Evolutionary conservation across 345 rosid genomes (phyloP).

Genomic region (Euphorbia peplus): DNA sequence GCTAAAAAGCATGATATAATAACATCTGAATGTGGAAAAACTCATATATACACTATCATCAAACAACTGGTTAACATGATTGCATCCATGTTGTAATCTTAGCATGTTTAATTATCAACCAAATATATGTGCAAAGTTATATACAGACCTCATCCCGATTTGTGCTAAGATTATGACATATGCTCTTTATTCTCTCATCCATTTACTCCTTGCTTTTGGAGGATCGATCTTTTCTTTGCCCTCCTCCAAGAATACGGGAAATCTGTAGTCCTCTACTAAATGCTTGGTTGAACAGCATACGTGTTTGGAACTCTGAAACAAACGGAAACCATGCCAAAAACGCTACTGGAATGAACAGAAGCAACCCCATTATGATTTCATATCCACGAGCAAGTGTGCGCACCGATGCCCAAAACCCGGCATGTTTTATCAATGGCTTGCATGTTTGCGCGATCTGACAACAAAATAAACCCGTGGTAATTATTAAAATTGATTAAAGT

Average conservation of each 20-base stretch:
- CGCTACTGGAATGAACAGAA: slow-evolving; percentile 92
- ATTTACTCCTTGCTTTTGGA: slow-evolving; percentile 69
- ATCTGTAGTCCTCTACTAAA: slow-evolving; percentile 98
- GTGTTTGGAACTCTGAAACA: slow-evolving; percentile 96
- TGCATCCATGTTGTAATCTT: too few species aligned
- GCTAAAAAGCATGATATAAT: too few species aligned
- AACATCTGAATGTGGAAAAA: too few species aligned
- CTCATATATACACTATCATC: neutral
- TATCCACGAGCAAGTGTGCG: slow-evolving; percentile 90
- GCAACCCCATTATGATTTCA: slow-evolving; percentile 87
- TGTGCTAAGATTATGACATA: too few species aligned
- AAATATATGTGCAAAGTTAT: too few species aligned
- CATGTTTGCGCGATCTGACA: slow-evolving; percentile 91
- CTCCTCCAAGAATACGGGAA: slow-evolving; percentile 96
- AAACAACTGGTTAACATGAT: too few species aligned
- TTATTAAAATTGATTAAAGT: neutral
- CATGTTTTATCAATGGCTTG: slow-evolving; percentile 60
- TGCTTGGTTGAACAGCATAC: slow-evolving; percentile 99
- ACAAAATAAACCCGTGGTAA: neutral
- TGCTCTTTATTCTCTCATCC: too few species aligned
- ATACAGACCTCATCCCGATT: too few species aligned
- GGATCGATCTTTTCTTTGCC: slow-evolving; percentile 77
- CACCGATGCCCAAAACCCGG: slow-evolving; percentile 91
- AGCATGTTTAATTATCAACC: too few species aligned
- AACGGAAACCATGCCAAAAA: slow-evolving; percentile 99